These are phyloP conservation scores for Sporobolomyces pararoseus DNA, from an alignment of 768 basidiomycete genomes.

Conservation along the genomic window DNA sequence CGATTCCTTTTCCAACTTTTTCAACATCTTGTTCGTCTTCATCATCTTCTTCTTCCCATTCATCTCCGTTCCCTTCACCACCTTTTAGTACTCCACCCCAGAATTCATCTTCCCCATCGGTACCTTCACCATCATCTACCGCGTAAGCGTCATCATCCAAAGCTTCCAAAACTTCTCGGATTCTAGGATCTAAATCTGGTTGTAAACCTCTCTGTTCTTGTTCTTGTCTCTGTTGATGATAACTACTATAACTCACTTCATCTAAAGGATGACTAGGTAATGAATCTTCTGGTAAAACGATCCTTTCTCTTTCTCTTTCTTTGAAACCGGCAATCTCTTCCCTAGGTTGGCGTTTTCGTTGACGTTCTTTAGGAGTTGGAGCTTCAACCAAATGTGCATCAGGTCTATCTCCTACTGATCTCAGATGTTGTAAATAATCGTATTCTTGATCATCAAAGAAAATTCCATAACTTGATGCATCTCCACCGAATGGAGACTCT, in stretches of 20 bases:
- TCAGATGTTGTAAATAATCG: constrained; percentile 97
- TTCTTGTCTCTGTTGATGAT: not conserved
- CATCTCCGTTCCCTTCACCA: constrained; percentile 48
- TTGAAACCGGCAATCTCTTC: constrained; percentile 56
- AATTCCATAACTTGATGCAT: constrained; percentile 82
- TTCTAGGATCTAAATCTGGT: constrained; percentile 93
- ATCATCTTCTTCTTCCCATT: constrained; percentile 46
- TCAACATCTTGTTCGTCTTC: constrained; percentile 39
- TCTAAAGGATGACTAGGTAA: constrained; percentile 69
- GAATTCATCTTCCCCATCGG: constrained; percentile 62
- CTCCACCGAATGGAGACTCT: constrained; percentile 11
- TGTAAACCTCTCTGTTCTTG: constrained; percentile 63
- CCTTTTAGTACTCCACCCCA: constrained; percentile 42
- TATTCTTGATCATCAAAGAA: constrained; percentile 87
- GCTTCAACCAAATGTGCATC: constrained; percentile 62
- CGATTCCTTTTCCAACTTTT: constrained; percentile 44
- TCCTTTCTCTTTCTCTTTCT: constrained; percentile 53
- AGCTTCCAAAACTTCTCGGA: constrained; percentile 87
- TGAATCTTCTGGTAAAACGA: constrained; percentile 61
- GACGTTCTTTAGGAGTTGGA: constrained; percentile 49
- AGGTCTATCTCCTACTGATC: constrained; percentile 68
- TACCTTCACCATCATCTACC: constrained; percentile 63
- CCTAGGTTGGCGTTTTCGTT: constrained; percentile 50
- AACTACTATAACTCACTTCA: constrained; percentile 55
- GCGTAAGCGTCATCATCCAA: constrained; percentile 91